These are phyloP conservation scores for Diddensiella santjacobensis DNA, from an alignment of 805 yeast species.

Conservation along the genomic window DNA sequence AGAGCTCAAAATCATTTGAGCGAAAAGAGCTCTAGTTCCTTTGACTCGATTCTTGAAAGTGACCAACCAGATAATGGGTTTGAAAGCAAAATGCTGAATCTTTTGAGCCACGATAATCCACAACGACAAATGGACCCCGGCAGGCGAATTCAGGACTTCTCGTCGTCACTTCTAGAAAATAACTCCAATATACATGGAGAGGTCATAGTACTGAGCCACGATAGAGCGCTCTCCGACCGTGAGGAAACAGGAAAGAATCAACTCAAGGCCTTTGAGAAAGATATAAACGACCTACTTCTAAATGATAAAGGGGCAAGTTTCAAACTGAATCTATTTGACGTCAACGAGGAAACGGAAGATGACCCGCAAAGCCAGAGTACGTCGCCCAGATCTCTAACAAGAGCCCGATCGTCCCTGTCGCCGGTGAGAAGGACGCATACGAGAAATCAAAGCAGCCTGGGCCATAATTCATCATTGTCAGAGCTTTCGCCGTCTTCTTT, in stretches of 20 bases:
- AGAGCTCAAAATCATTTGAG: neutral
- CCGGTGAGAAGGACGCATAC: neutral
- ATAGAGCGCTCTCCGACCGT: neutral
- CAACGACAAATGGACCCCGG: neutral
- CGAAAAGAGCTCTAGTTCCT: neutral
- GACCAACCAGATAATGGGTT: neutral
- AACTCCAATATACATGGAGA: neutral
- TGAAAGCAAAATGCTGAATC: slow-evolving; percentile 1
- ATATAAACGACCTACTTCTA: slow-evolving; percentile 11
- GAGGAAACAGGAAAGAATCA: slow-evolving; percentile 1
- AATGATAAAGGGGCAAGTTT: slow-evolving; percentile 4
- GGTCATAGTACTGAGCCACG: neutral
- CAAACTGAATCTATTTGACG: slow-evolving; percentile 6
- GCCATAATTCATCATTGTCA: slow-evolving; percentile 1
- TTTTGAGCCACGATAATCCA: neutral
- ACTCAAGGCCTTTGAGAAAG: slow-evolving; percentile 16
- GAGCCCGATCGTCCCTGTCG: neutral
- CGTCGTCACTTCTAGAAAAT: neutral
- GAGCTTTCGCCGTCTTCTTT: slow-evolving; percentile 2
- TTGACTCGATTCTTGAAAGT: neutral
- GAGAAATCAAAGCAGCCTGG: slow-evolving; percentile 2
- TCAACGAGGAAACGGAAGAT: slow-evolving; percentile 8
- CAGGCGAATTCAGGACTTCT: neutral
- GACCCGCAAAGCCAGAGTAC: neutral
- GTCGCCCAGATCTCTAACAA: neutral